Base-by-base conservation (phyloP, 225 moss, liverwort and hornwort species). In the Asterella californica region DNA sequence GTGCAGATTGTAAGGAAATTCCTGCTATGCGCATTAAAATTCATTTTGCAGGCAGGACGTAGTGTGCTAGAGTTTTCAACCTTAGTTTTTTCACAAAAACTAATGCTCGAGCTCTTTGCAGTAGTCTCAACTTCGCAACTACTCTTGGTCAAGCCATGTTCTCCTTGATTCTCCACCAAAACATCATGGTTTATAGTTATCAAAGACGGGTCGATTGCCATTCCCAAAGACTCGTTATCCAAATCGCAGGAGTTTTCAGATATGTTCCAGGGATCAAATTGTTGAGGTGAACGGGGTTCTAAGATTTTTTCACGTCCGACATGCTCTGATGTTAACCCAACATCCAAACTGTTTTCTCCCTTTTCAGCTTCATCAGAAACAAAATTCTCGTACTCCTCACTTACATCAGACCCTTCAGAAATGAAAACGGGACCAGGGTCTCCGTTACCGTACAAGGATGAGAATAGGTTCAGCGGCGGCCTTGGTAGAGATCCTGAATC, bases 311-410 rank as follows among this genome's bases (percentile, higher is more conserved):
- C 68, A 63, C 0, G 27, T 27, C 29, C 15, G 27, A 15, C 30
- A 27, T 33, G 14, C 17, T 65, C 4, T 65, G 65, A 65, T 12
- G 15, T 33, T 32, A 21, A 21, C 57, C 30, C 9, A 5, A 6
- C 10, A 30, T 65, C 67, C 34, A 67, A 27, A 70, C 75, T 72
- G 6, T 36, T 52, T 37, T 81, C 72, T 33, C 74, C 24, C 38
- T 73, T 80, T 73, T 78, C 80, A 22, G 53, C 78, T 36, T 57
- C 48, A 15, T 75, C 78, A 18, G 75, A 81, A 57, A 38, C 81
- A 75, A 55, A 60, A 69, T 75, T 59, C 34, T 84, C 78, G 59
- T 81, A 38, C 9, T 84, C 75, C 70, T 81, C 84, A 29, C 81
- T 81, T 4, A 84, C 74, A 60, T 32, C 65, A 53, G 80, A 81